Evolutionary conservation across 1,284 basidiomycete genomes (phyloP), one percentile per base, ranked within the genome.

Genomic region (Ganoderma boninense): DNA sequence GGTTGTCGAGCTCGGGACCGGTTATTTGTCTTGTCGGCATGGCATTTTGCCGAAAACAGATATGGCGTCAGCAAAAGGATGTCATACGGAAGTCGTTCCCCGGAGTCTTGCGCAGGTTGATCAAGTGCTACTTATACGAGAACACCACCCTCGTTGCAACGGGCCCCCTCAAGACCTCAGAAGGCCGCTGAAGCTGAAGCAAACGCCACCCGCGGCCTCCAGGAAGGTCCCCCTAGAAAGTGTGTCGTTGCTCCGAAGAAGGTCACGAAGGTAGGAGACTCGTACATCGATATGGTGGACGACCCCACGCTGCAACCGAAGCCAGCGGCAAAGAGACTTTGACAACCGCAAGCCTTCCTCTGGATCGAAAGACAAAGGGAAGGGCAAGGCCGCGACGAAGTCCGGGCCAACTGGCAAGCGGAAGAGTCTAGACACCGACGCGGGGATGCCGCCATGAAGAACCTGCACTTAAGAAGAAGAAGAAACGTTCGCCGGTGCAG

Each of bases 401-500:
- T 68, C 74, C 20, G 77, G 77, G 56, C 68, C 80, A 69, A 40
- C 72, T 59, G 75, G 66, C 46, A 91, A 89, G 79, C 87, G 87
- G 65, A 92, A 90, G 79, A 90, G 84, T 65, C 76, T 77, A 54
- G 77, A 75, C 68, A 75, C 74, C 38, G 82, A 80, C 10, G 80
- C 80, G 2, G 82, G 70, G 84, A 84, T 49, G 82, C 84, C 29
- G 64, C 75, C 65, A 75, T 82, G 44, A 71, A 80, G 62, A 87
- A 89, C 87, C 85, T 14, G 80, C 77, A 6, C 77, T 78, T 65
- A n/a, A n/a, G n/a, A 82, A 80, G 77, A 73, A 74, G 70, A 77
- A 78, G 71, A 74, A 71, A 54, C 46, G 61, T 5, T 69, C 72
- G 13, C 70, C 70, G 5, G 44, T 49, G 10, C 26, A 46, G 6